Evolutionary conservation across 495 filamentous ascomycete genomes (phyloP).

Genomic region (Aspergillus leporis): DNA sequence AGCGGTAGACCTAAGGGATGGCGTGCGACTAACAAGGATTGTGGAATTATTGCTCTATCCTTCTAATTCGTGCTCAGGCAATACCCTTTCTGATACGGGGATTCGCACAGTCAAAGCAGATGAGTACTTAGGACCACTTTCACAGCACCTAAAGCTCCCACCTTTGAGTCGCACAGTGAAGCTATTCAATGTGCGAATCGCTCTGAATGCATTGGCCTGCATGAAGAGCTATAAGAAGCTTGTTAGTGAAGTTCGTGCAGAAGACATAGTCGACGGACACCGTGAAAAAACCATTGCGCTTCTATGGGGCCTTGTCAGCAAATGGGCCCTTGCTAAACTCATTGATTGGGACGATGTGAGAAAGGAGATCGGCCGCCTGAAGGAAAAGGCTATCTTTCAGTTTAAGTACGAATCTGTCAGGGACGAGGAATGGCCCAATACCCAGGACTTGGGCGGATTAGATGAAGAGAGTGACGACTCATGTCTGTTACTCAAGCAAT

Average conservation of each 20-base stretch:
- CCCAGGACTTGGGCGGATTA: conserved; percentile 20
- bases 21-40: conserved; percentile 58
- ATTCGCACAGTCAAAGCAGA: background rate
- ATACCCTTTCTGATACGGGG: background rate
- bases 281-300: conserved; percentile 66
- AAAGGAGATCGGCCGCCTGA: conserved; percentile 51
- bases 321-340: conserved; percentile 54
- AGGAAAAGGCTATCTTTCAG: conserved; percentile 26
- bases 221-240: conserved; percentile 35
- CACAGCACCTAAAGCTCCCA: conserved; percentile 61
- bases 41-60: conserved; percentile 61
- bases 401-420: conserved; percentile 21
- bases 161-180: conserved; percentile 58
- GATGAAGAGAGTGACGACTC: conserved; percentile 32
- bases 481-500: conserved; percentile 49
- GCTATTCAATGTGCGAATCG: conserved; percentile 61
- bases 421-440: conserved; percentile 17
- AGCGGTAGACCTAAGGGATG: conserved; percentile 65
- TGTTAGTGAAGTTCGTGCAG: conserved; percentile 46
- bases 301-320: conserved; percentile 61
- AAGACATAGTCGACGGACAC: conserved; percentile 67
- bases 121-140: conserved; percentile 46
- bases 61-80: conserved; percentile 11
- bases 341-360: conserved; percentile 56
- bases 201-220: conserved; percentile 51